Conservation (phyloP, 2,329 filamentous ascomycete species). For the Bisporella sp. region DNA sequence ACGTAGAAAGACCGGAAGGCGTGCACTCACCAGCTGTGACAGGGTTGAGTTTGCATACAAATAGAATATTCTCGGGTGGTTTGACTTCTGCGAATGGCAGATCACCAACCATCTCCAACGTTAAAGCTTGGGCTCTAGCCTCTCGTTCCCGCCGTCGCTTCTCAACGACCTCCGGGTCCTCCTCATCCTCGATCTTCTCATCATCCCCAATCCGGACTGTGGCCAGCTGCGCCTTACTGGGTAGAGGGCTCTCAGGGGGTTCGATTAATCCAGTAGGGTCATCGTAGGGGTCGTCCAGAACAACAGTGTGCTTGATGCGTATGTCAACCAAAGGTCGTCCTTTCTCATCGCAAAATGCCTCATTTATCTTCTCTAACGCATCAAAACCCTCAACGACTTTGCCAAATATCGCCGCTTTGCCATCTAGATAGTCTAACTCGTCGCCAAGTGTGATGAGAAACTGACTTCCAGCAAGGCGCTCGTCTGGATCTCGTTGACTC, state of each 20-base stretch:
- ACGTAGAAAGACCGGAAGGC: background rate
- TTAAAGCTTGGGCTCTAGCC: slow-evolving; percentile 87
- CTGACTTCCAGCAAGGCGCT: slow-evolving; percentile 78
- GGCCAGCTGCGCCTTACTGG: slow-evolving; percentile 77
- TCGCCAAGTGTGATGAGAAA: slow-evolving; percentile 91
- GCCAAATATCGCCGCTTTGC: slow-evolving; percentile 90
- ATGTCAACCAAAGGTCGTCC: slow-evolving; percentile 91
- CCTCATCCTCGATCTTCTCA: slow-evolving; percentile 67
- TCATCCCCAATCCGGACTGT: slow-evolving; percentile 91
- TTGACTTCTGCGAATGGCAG: slow-evolving; percentile 96
- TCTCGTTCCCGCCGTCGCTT: slow-evolving; percentile 79
- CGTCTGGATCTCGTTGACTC: slow-evolving; percentile 68
- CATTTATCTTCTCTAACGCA: slow-evolving; percentile 86
- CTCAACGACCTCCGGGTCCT: slow-evolving; percentile 72
- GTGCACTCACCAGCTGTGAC: slow-evolving; percentile 62
- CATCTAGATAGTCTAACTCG: slow-evolving; percentile 83
- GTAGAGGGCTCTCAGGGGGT: slow-evolving; percentile 72
- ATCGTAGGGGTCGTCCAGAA: slow-evolving; percentile 86
- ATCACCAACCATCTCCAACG: slow-evolving; percentile 96
- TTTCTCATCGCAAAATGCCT: slow-evolving; percentile 76
- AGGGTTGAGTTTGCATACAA: slow-evolving; percentile 97
- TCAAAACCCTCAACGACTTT: slow-evolving; percentile 96
- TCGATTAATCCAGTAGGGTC: slow-evolving; percentile 73
- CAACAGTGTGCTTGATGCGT: slow-evolving; percentile 83
- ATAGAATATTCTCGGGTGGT: slow-evolving; percentile 87